Evolutionary conservation across 352 stramenopile species (phyloP), one percentile per base, ranked within the genome.

Genomic region (Plasmopara muralis): DNA sequence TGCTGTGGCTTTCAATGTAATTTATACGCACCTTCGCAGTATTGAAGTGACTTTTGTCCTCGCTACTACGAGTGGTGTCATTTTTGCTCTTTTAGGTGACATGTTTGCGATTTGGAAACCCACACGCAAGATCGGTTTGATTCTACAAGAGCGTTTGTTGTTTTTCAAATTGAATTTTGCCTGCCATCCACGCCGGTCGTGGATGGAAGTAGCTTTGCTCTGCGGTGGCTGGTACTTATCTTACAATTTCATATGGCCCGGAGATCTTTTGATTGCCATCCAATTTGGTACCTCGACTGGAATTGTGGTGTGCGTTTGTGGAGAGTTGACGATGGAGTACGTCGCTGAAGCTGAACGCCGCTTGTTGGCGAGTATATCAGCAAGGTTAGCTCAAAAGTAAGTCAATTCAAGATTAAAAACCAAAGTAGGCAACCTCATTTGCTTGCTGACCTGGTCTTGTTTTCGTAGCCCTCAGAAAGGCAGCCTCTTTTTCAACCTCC

Each of bases 71-170:
- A 93, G 77, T 47, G 78, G 83, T 9, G 71, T 93, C 13, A 69
- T 82, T 15, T 91, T 93, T 45, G 75, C 78, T 29, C 55, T 91
- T 35, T 62, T 90, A 2, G 83, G 74, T 1, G 83, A 93, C 43
- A 84, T 93, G 58, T 91, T 93, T 60, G 80, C 91, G 28, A 88
- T 90, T 47, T 93, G 83, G 83, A 75, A 72, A 4, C 83, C 83
- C 8, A 91, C 83, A 6, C 67, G 77, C 16, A 85, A 87, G 50
- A 75, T 87, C 20, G 83, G 83, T 8, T 66, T 89, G 47, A 87
- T 87, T 41, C 39, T 93, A 5, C 83, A 93, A 64, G 77, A 92
- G 18, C 74, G 83, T 16, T 68, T 91, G 44, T 48, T 93, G 38
- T 83, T 80, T 48, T 65, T 80, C 30, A 73, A 66, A 16, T 53